Percentiles rank a stretch among this genome's conserved stretches.
These are phyloP conservation scores for Plasmodium gaboni DNA, from an alignment of 169 alveolate genomes.

Conservation along the genomic window DNA sequence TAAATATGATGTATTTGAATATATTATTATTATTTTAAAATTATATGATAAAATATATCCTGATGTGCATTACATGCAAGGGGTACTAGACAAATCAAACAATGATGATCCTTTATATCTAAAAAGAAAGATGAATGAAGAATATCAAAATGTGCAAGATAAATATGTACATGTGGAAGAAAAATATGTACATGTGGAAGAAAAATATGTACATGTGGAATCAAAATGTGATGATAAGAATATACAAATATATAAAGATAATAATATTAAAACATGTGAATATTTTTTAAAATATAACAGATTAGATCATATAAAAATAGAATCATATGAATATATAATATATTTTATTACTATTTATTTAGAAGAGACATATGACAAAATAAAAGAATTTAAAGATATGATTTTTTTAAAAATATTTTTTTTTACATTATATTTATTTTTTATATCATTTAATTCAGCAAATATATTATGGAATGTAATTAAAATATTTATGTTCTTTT, in stretches of 20 bases:
- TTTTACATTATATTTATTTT: conserved; percentile 49
- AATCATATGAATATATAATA: conserved; percentile 25
- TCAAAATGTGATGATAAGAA: too few species aligned
- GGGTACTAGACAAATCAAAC: too few species aligned
- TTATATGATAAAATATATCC: conserved; percentile 13
- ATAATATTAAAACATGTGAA: neutral
- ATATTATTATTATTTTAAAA: conserved; percentile 33
- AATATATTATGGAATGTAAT: conserved; percentile 55
- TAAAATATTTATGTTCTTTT: conserved; percentile 48
- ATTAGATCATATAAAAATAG: conserved; percentile 1
- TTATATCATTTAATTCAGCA: conserved; percentile 22
- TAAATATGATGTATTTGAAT: conserved; percentile 49
- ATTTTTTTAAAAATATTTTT: conserved; percentile 33
- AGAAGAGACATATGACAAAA: conserved; percentile 51
- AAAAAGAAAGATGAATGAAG: too few species aligned
- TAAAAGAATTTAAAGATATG: conserved; percentile 46
- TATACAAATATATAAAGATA: too few species aligned
- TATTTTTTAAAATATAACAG: neutral
- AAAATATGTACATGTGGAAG: too few species aligned
- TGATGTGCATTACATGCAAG: too few species aligned
- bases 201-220: too few species aligned
- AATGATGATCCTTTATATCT: too few species aligned
- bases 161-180: neutral
- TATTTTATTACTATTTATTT: conserved; percentile 32
- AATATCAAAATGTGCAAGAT: neutral